phyloP scores from a whole-genome alignment of 1,139 yeast species.

The Suhomyces bolitotheri region DNA sequence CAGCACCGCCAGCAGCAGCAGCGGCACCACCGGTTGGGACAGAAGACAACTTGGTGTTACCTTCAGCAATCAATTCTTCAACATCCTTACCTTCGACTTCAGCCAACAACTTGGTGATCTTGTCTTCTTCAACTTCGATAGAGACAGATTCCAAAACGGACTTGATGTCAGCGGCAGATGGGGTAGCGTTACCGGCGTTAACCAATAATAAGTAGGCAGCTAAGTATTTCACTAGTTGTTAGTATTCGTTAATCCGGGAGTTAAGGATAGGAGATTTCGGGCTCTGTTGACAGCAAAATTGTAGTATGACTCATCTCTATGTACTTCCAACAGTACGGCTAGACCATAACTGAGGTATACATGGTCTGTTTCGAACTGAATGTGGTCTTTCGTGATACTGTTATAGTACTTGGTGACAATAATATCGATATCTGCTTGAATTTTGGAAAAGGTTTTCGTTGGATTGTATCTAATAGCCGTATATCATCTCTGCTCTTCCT shows the following conservation, averaged over 20 bases:
- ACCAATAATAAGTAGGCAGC: constrained; percentile 70
- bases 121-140: constrained; percentile 91
- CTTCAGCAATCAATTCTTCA: constrained; percentile 92
- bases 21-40: constrained; percentile 98
- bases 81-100: constrained; percentile 94
- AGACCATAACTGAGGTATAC: too few species aligned
- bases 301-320: too few species aligned
- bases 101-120: constrained; percentile 78
- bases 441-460: too few species aligned
- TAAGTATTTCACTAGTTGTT: constrained; percentile 56
- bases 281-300: too few species aligned
- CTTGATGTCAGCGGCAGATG: constrained; percentile 92
- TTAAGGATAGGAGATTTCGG: neutral
- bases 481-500: too few species aligned
- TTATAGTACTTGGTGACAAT: too few species aligned
- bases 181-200: constrained; percentile 70
- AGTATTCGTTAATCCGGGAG: constrained; percentile 14
- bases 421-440: too few species aligned
- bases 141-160: constrained; percentile 89
- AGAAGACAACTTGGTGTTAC: constrained; percentile 91
- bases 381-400: too few species aligned
- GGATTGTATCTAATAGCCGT: too few species aligned
- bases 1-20: constrained; percentile 68
- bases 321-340: too few species aligned
- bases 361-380: too few species aligned